Conservation (phyloP, 805 yeast genomes). For the Huiozyma sinensis region DNA sequence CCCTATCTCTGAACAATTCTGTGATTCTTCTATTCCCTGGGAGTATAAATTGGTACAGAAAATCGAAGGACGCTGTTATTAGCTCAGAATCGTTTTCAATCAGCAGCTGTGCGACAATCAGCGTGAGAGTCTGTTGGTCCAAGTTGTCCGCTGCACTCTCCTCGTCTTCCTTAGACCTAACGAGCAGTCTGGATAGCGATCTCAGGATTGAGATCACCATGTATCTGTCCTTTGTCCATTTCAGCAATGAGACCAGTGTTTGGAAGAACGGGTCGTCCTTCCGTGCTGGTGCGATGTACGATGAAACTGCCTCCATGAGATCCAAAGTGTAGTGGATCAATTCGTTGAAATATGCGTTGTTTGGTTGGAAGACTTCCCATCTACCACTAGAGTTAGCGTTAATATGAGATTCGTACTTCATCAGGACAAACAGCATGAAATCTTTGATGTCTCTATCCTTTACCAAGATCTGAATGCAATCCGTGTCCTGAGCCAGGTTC, state of each 20-base stretch:
- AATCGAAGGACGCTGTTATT: conserved; percentile 62
- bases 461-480: conserved; percentile 69
- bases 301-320: conserved; percentile 71
- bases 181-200: conserved; percentile 69
- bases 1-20: conserved; percentile 37
- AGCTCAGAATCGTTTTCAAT: conserved; percentile 55
- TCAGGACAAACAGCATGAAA: conserved; percentile 30
- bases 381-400: conserved; percentile 11
- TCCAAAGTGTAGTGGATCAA: conserved; percentile 60
- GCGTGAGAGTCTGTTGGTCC: conserved; percentile 37
- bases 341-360: conserved; percentile 40
- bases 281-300: conserved; percentile 68
- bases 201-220: conserved; percentile 59
- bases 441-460: conserved; percentile 38
- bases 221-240: conserved; percentile 52
- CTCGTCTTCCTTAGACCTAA: conserved; percentile 40
- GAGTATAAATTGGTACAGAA: conserved; percentile 67
- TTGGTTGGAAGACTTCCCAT: conserved; percentile 21
- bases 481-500: conserved; percentile 74
- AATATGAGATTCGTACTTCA: conserved; percentile 15
- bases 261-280: conserved; percentile 54
- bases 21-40: conserved; percentile 51
- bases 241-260: conserved; percentile 41
- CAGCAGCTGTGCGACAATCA: conserved; percentile 46
- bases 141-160: conserved; percentile 43